Conservation (phyloP, 495 filamentous ascomycete species). For the Chaetomidium leptoderma region DNA sequence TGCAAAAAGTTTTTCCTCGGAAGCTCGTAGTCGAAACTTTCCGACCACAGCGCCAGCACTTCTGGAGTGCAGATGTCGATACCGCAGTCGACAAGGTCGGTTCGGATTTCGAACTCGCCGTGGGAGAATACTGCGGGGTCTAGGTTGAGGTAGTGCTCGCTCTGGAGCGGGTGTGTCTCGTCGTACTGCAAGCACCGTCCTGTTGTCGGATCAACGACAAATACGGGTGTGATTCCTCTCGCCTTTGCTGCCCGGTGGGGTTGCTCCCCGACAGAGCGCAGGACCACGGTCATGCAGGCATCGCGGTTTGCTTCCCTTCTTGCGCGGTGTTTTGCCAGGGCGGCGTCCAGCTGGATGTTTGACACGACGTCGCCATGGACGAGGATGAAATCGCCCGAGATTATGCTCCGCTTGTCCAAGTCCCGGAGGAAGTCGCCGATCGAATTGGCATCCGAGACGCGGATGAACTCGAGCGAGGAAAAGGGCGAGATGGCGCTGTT, state of each 20-base stretch:
- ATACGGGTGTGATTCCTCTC: conserved; percentile 69
- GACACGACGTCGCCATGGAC: conserved; percentile 93
- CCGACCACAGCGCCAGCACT: conserved; percentile 89
- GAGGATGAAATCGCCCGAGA: conserved; percentile 85
- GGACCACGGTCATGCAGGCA: conserved; percentile 96
- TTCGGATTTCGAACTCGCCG: conserved; percentile 65
- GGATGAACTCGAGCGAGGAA: conserved; percentile 74
- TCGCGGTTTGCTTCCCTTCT: conserved; percentile 83
- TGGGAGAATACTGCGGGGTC: conserved; percentile 61
- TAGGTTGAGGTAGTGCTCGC: conserved; percentile 56
- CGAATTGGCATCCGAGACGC: conserved; percentile 73
- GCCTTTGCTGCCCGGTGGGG: conserved; percentile 65
- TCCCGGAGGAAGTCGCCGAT: conserved; percentile 95
- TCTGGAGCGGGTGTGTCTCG: conserved; percentile 55
- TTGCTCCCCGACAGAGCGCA: conserved; percentile 68
- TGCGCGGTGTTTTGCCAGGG: conserved; percentile 72
- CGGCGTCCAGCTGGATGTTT: conserved; percentile 76
- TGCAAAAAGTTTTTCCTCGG: conserved; percentile 84
- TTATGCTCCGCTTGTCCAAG: conserved; percentile 78
- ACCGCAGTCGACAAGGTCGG: conserved; percentile 87
- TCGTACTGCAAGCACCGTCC: conserved; percentile 91
- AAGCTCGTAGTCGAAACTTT: conserved; percentile 94
- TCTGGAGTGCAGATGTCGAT: conserved; percentile 98
- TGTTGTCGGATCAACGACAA: conserved; percentile 75
- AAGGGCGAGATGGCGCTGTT: conserved; percentile 69